Conservation (phyloP, 2,329 filamentous ascomycete genomes). For the Ceratocystis harringtonii region DNA sequence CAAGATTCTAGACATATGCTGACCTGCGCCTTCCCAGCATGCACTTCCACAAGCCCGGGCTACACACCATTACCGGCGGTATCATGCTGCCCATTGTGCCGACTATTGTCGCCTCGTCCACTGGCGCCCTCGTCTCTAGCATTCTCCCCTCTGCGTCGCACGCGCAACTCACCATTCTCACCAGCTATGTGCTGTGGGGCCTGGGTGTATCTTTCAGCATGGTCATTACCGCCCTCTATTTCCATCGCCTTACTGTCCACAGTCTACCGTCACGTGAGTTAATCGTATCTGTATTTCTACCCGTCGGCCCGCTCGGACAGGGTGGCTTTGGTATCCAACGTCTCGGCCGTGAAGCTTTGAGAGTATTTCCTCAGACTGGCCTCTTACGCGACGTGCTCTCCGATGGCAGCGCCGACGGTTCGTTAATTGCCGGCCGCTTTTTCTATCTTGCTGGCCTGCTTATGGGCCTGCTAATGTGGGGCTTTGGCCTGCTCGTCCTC, state of each 20-base stretch:
- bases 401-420: conserved; percentile 31
- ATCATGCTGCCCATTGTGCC: conserved; percentile 53
- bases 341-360: conserved; percentile 33
- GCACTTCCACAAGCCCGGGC: conserved; percentile 31
- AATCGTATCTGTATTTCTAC: conserved; percentile 53
- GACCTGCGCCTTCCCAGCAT: conserved; percentile 20
- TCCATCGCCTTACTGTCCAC: conserved; percentile 51
- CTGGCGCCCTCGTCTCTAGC: conserved; percentile 49
- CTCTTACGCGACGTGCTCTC: conserved; percentile 29
- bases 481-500: conserved; percentile 31
- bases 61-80: conserved; percentile 46
- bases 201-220: conserved; percentile 44
- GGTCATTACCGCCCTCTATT: conserved; percentile 51
- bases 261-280: conserved; percentile 51
- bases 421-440: conserved; percentile 43
- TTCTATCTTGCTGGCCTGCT: conserved; percentile 14
- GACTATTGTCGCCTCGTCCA: conserved; percentile 48
- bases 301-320: conserved; percentile 51
- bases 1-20: not conserved
- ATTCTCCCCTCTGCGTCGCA: conserved; percentile 39
- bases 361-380: conserved; percentile 26
- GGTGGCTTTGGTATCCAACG: conserved; percentile 45
- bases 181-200: conserved; percentile 54
- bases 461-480: conserved; percentile 30
- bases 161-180: conserved; percentile 46